These are phyloP conservation scores for Mycosphaerella arachidis DNA, from an alignment of 2,329 filamentous ascomycete genomes.

Conservation along the genomic window DNA sequence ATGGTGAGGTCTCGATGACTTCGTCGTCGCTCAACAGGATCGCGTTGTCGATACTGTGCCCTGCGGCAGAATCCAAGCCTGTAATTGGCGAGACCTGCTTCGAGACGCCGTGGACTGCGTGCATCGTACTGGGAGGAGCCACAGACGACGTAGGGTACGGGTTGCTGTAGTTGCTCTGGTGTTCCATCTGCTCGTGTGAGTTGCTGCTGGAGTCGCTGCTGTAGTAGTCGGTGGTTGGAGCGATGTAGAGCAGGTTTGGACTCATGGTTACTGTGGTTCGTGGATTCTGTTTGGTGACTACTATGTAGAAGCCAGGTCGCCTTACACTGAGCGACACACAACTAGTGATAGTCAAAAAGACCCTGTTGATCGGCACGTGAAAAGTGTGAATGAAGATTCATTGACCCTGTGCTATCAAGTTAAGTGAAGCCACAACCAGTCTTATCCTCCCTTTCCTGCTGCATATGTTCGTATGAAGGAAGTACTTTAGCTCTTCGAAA, in stretches of 20 bases:
- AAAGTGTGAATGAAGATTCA: too few species aligned
- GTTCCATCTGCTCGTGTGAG: neutral
- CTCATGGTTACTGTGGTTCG: neutral
- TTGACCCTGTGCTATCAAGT: too few species aligned
- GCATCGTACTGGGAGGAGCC: neutral
- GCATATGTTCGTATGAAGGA: neutral
- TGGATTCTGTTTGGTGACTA: neutral
- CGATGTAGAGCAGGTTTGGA: neutral
- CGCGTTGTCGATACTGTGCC: too few species aligned
- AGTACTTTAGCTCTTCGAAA: neutral
- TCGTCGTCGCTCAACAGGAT: neutral
- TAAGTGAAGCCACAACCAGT: neutral
- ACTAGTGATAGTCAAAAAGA: too few species aligned
- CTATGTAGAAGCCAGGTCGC: too few species aligned
- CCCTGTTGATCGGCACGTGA: too few species aligned
- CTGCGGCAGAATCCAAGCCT: neutral
- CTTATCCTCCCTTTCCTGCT: neutral
- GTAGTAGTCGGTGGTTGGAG: neutral
- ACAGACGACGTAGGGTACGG: neutral
- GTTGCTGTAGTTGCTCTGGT: neutral
- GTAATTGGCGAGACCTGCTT: neutral
- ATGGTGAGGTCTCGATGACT: neutral
- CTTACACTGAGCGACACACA: too few species aligned
- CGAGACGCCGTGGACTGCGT: too few species aligned
- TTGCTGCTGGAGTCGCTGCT: neutral